Evolutionary conservation across 1,284 basidiomycete species (phyloP).

Genomic region (Tylopilus orsonianus): DNA sequence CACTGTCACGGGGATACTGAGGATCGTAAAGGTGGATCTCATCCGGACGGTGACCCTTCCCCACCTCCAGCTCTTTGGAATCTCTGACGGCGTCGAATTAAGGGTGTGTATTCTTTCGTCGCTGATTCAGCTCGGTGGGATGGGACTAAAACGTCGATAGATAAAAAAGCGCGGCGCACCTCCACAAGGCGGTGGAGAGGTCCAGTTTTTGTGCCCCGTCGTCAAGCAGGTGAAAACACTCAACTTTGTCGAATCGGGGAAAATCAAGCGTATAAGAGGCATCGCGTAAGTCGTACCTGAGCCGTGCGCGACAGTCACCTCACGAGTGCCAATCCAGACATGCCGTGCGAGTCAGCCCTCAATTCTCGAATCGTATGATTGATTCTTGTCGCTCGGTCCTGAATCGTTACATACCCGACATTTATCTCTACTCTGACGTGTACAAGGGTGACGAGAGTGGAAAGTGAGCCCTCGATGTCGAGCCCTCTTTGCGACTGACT

Average conservation of each 20-base stretch:
- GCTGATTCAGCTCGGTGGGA: not conserved
- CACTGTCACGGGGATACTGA: conserved; percentile 5
- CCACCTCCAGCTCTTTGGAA: conserved; percentile 86
- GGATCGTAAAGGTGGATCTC: conserved; percentile 65
- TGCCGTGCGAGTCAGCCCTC: conserved; percentile 92
- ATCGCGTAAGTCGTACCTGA: conserved; percentile 69
- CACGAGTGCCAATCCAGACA: conserved; percentile 52
- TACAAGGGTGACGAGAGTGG: conserved; percentile 98
- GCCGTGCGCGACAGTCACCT: conserved; percentile 1
- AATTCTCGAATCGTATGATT: conserved; percentile 97
- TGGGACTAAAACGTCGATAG: conserved; percentile 39
- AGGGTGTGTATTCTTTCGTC: conserved; percentile 47
- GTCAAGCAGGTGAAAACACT: conserved; percentile 89
- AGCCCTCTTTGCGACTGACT: conserved; percentile 1
- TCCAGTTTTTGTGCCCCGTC: conserved; percentile 90
- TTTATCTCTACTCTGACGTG: conserved; percentile 97
- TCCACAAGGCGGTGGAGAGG: conserved; percentile 90
- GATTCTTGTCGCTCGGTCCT: conserved; percentile 89
- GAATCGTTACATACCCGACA: conserved; percentile 96
- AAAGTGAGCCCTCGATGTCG: conserved; percentile 57
- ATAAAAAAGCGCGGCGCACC: conserved; percentile 93
- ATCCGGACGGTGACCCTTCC: conserved; percentile 92
- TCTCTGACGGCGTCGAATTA: conserved; percentile 85
- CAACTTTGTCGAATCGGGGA: conserved; percentile 89
- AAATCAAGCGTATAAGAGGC: conserved; percentile 92